Base-by-base conservation (phyloP, 345 rosid genomes). In the Noccaea bulbosa region DNA sequence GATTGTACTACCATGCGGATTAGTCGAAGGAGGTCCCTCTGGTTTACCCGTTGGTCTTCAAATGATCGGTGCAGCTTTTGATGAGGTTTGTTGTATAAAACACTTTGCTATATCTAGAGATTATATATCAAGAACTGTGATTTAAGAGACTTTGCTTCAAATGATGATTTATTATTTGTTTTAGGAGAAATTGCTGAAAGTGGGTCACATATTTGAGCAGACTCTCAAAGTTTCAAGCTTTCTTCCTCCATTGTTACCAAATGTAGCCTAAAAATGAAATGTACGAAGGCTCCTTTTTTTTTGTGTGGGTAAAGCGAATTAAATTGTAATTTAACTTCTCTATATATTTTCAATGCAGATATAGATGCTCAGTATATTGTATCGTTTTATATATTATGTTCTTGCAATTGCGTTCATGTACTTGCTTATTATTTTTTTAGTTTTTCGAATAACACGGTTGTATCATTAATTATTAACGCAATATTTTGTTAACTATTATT, bases 41-140 rank as follows among this genome's bases (percentile, higher is more conserved):
- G 85, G 88, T 22, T 87, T 93, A 79, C 98, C 98, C 3, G 89
- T 93, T 75, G 97, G 97, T 77, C 90, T 90, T 82, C 98, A 90
- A 79, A 88, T 93, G 87, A 87, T 90, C 44, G 96, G 98, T 73
- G 80, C 91, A 22, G 91, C 96, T 47, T 90, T 90, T 79, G 89
- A 87, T 71, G 96, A 93, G 97, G 97, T 93, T 54, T 40, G 73
- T 30, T 62, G 0, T 7, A 11, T 40, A 2, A 2, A 69, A 62
- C 38, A 12, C 7, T 14, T 47, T 64, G 15, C 17, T 40, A 24
- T 34, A 5, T 17, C 40, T 6, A 11, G 32, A 73, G 49, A 56
- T 45, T 30, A 20, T 32, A 20, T 32, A 22, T 49, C 35, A 32
- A 56, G 12, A 38, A 9, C 41, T 9, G 14, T 33, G 20, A 41